Evolutionary conservation across 768 basidiomycete genomes (phyloP).

Genomic region (Rubroboletus satanas): DNA sequence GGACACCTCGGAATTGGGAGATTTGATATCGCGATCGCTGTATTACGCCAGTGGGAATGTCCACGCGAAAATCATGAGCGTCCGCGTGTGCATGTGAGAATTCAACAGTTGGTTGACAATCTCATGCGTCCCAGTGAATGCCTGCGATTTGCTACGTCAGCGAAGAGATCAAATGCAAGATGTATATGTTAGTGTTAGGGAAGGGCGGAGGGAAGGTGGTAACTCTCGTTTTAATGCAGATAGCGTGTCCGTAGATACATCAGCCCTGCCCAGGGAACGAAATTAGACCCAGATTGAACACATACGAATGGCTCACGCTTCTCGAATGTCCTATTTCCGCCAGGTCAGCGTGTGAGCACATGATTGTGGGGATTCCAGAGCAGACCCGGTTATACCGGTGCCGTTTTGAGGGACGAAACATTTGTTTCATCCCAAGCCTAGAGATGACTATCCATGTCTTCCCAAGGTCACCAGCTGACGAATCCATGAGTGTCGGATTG

Average conservation of each 20-base stretch:
- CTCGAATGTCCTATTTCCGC: constrained; percentile 8
- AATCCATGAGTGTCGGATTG: not conserved
- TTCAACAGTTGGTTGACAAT: not conserved
- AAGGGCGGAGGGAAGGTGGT: not conserved
- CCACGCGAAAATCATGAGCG: constrained; percentile 15
- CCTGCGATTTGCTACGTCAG: not conserved
- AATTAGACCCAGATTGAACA: not conserved
- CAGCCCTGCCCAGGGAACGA: not conserved
- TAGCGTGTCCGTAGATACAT: not conserved
- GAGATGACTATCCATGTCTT: not conserved
- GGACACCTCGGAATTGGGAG: constrained; percentile 11
- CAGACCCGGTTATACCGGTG: not conserved
- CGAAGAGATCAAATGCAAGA: not conserved
- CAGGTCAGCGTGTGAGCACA: constrained; percentile 2
- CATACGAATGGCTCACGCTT: constrained; percentile 2
- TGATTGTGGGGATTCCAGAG: not conserved
- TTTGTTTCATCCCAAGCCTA: constrained; percentile 14
- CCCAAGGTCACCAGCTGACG: not conserved
- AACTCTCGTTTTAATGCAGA: not conserved
- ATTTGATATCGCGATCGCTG: constrained; percentile 16
- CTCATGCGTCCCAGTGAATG: not conserved
- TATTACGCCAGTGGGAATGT: constrained; percentile 10
- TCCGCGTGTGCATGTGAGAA: constrained; percentile 4
- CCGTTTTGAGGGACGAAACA: constrained; percentile 13
- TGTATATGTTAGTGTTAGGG: not conserved